Evolutionary conservation across 345 rosid genomes (phyloP).

Genomic region (Viola odorata): DNA sequence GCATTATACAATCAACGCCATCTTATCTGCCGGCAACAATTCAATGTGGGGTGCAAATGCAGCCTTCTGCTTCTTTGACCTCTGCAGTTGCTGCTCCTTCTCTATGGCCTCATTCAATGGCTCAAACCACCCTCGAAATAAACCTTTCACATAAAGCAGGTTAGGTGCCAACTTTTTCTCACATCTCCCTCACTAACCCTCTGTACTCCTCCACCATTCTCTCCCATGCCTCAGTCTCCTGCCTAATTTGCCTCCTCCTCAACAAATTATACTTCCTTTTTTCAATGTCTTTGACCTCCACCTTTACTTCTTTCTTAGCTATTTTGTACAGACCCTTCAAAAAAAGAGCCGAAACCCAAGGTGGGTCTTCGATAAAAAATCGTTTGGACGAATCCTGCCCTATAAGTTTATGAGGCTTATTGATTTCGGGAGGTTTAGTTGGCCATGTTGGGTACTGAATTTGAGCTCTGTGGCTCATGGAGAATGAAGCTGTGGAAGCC

Average conservation of each 20-base stretch:
- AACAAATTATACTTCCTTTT: constrained; percentile 52
- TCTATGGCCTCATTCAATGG: constrained; percentile 74
- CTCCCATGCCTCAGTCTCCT: constrained; percentile 96
- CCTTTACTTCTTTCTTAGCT: constrained; percentile 36
- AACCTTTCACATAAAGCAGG: constrained; percentile 68
- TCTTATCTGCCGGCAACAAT: constrained; percentile 75
- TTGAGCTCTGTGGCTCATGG: constrained; percentile 36
- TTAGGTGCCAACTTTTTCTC: constrained; percentile 78
- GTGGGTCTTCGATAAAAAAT: constrained; percentile 63
- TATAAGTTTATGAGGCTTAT: constrained; percentile 13
- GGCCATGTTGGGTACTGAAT: constrained; percentile 37
- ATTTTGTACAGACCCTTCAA: constrained; percentile 48
- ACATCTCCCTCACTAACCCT: constrained; percentile 67
- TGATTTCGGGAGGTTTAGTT: constrained; percentile 23
- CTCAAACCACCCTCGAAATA: constrained; percentile 89
- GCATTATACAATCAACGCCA: constrained; percentile 95
- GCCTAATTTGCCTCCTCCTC: constrained; percentile 71
- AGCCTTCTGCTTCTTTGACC: constrained; percentile 53
- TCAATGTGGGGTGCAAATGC: constrained; percentile 81
- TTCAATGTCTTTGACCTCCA: constrained; percentile 53
- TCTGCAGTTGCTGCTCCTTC: constrained; percentile 63
- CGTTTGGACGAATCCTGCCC: constrained; percentile 30
- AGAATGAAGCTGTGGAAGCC: constrained; percentile 44
- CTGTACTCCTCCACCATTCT: constrained; percentile 69
- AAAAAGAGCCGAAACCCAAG: constrained; percentile 74